phyloP scores from a whole-genome alignment of 768 basidiomycete species.

The Piloderma croceum region DNA sequence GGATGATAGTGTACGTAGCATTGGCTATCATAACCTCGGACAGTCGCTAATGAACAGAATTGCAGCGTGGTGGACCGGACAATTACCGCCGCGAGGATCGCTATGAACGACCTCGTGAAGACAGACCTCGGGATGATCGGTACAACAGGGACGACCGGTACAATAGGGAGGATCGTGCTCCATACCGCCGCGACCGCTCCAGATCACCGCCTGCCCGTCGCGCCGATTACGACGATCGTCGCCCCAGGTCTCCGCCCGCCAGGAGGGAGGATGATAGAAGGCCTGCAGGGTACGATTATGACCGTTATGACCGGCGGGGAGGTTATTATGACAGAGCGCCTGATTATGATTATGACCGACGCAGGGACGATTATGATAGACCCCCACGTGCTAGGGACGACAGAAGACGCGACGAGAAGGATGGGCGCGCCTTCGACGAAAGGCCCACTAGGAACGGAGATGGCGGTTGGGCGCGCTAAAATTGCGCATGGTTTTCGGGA shows the following conservation, averaged over 20 bases:
- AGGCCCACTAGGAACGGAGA: slow-evolving; percentile 75
- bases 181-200: slow-evolving; percentile 70
- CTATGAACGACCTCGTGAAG: slow-evolving; percentile 53
- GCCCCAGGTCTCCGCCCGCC: slow-evolving; percentile 75
- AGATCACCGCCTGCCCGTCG: slow-evolving; percentile 77
- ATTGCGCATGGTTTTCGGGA: no score
- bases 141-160: slow-evolving; percentile 34
- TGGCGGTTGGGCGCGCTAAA: slow-evolving; percentile 71
- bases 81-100: slow-evolving; percentile 76
- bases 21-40: slow-evolving; percentile 5
- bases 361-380: slow-evolving; percentile 69
- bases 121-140: slow-evolving; percentile 49
- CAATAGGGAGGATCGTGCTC: slow-evolving; percentile 24
- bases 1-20: slow-evolving; percentile 47
- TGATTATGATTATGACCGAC: slow-evolving; percentile 84
- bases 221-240: slow-evolving; percentile 69
- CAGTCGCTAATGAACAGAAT: slow-evolving; percentile 2
- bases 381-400: slow-evolving; percentile 62
- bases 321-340: slow-evolving; percentile 73
- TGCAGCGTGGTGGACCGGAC: slow-evolving; percentile 64
- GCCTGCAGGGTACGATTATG: slow-evolving; percentile 90
- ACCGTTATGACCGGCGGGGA: slow-evolving; percentile 81
- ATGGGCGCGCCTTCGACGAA: slow-evolving; percentile 76
- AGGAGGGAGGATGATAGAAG: slow-evolving; percentile 83
- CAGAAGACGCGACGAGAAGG: slow-evolving; percentile 78